Evolutionary conservation across 352 stramenopile species (phyloP).

Genomic region (Phytophthora chlamydospora): DNA sequence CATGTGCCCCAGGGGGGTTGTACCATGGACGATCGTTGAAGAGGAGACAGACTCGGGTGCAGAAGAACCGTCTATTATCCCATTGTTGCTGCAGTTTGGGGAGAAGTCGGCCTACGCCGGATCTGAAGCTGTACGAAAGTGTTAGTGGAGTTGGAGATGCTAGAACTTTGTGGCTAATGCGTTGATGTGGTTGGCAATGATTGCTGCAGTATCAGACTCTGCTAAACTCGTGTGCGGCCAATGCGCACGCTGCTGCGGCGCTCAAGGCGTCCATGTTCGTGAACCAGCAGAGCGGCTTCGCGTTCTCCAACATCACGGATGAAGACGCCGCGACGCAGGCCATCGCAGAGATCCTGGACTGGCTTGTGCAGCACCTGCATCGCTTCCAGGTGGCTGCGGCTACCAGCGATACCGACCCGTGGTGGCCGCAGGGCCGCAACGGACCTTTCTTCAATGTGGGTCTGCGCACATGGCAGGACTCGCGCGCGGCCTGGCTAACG

Average conservation of each 20-base stretch:
- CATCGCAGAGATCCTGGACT: slow-evolving; percentile 87
- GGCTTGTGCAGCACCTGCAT: slow-evolving; percentile 84
- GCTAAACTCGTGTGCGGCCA: slow-evolving; percentile 38
- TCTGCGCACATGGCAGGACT: slow-evolving; percentile 78
- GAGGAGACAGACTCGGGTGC: slow-evolving; percentile 9
- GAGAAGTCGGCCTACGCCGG: slow-evolving; percentile 65
- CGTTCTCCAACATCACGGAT: slow-evolving; percentile 90
- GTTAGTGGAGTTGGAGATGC: neutral
- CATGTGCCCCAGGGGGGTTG: slow-evolving; percentile 70
- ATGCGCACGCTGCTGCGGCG: slow-evolving; percentile 15
- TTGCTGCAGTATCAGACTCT: slow-evolving; percentile 63
- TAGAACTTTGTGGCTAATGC: slow-evolving; percentile 2
- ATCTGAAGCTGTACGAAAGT: slow-evolving; percentile 65
- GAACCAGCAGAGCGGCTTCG: slow-evolving; percentile 82
- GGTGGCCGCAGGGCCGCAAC: slow-evolving; percentile 89
- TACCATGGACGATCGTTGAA: slow-evolving; percentile 37
- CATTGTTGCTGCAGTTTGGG: slow-evolving; percentile 70
- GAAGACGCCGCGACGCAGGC: slow-evolving; percentile 89
- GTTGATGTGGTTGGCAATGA: slow-evolving; percentile 4
- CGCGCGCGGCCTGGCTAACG: slow-evolving; percentile 71
- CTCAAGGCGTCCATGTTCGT: slow-evolving; percentile 63
- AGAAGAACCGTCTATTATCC: slow-evolving; percentile 39
- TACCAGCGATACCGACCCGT: slow-evolving; percentile 83
- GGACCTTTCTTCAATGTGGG: slow-evolving; percentile 88
- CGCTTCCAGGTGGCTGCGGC: slow-evolving; percentile 75